Conservation (phyloP, 805 yeast genomes). For the Lipomyces starkeyi region DNA sequence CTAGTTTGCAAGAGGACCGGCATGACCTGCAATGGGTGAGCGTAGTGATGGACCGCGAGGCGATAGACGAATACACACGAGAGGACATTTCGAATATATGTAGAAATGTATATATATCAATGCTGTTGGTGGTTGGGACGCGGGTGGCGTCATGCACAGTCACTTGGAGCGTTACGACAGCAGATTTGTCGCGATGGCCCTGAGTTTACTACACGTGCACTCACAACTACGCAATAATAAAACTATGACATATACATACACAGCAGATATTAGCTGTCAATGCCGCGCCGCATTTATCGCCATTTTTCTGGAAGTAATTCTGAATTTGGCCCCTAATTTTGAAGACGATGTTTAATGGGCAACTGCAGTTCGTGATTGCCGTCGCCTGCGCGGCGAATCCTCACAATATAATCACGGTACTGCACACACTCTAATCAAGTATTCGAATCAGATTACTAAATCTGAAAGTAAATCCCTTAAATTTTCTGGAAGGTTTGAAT, state of each 20-base stretch:
- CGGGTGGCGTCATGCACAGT: not conserved
- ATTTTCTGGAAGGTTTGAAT: too few species aligned
- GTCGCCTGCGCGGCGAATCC: too few species aligned
- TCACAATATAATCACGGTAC: too few species aligned
- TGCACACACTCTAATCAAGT: too few species aligned
- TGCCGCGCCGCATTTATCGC: not conserved
- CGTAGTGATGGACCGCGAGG: not conserved
- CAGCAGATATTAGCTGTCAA: not conserved
- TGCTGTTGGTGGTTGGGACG: not conserved
- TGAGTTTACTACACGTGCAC: too few species aligned
- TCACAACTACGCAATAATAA: not conserved
- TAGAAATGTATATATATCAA: not conserved
- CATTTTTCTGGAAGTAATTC: not conserved
- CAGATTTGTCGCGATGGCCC: not conserved
- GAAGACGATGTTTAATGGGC: too few species aligned
- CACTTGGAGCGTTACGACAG: too few species aligned
- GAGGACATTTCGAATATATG: not conserved
- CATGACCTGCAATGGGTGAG: not conserved
- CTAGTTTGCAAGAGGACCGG: not conserved
- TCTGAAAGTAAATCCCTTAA: too few species aligned
- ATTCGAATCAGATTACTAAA: too few species aligned
- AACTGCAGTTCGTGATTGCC: too few species aligned
- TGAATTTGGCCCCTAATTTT: not conserved
- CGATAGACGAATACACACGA: not conserved
- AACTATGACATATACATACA: not conserved